Percentiles rank a stretch among this genome's conserved stretches.
Conservation (phyloP, 352 stramenopile species). For the Aphanomyces stellatus region DNA sequence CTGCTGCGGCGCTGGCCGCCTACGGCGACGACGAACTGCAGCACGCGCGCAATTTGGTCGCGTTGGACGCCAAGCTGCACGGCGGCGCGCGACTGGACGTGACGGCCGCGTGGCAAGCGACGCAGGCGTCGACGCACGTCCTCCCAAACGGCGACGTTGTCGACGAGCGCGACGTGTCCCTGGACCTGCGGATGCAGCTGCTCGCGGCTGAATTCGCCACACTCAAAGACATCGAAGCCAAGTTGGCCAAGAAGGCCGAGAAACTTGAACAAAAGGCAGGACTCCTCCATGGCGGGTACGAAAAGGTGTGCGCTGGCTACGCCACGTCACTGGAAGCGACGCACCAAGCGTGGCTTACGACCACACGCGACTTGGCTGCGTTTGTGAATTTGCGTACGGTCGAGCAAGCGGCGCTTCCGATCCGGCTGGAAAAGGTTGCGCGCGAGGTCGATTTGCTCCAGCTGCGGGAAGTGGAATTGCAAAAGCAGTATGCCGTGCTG, state of each 20-base stretch:
- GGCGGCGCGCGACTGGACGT: constrained; percentile 21
- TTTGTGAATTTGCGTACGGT: constrained; percentile 52
- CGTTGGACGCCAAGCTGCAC: constrained; percentile 64
- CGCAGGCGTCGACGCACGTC: neutral
- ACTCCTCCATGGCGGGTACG: constrained; percentile 50
- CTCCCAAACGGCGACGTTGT: neutral
- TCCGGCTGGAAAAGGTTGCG: constrained; percentile 52
- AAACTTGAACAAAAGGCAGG: constrained; percentile 64
- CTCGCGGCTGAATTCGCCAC: constrained; percentile 51
- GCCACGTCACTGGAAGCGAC: constrained; percentile 29
- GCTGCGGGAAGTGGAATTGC: constrained; percentile 60
- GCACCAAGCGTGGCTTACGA: constrained; percentile 39
- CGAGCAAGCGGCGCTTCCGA: constrained; percentile 46
- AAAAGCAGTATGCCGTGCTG: constrained; percentile 64
- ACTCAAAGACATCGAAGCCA: constrained; percentile 52
- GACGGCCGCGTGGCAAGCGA: constrained; percentile 27
- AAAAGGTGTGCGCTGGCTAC: constrained; percentile 32
- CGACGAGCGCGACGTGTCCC: neutral
- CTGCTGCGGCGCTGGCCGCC: constrained; percentile 26
- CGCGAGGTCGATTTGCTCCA: constrained; percentile 70
- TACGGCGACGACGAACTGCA: constrained; percentile 63
- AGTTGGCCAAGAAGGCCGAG: constrained; percentile 50
- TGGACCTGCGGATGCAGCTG: constrained; percentile 39
- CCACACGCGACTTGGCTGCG: constrained; percentile 53
- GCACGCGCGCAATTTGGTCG: constrained; percentile 58